Evolutionary conservation across 2,329 filamentous ascomycete species (phyloP), one percentile per base, ranked within the genome.

Genomic region (Orbilia ellipsospora): DNA sequence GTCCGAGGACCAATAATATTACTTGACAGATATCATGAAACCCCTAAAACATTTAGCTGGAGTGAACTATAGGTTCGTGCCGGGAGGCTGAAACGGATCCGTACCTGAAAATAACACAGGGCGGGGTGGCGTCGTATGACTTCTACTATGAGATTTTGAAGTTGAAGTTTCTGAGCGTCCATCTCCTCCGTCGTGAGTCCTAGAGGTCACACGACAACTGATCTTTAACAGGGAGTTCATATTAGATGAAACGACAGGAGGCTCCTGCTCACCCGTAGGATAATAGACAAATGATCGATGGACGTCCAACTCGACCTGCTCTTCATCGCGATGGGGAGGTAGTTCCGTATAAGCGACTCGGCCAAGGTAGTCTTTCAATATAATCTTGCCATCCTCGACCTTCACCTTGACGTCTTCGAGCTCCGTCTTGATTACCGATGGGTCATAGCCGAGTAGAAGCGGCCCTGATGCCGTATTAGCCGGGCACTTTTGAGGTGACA

Each of bases 1-100:
- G 84, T 0, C 90, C 90, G 2, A 99, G 86, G 10, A 97, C 94
- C 13, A 99, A 87, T 48, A 98, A 87, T 73, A 99, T 87, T 23
- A 99, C 95, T 83, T 99, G 96, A 79, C 92, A 95, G 80, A 99
- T 98, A 84, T 99, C 95, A 83, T 99, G 95, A 82, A 96, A 99
- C 81, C 95, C 95, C 78, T 79, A 20, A 26, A 26, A 18, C 20
- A 26, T 40, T 57, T 51, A 74, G 70, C 28, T 15, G n/a, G 0
- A 40, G 36, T 40, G 26, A 18, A 18, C 40, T 8, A 12, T 73
- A 4, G 23, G 23, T 2, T 23, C 4, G 23, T 23, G 10, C 31
- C 10, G 6, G 31, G 31, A 36, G 31, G 31, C 31, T 36, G 23
- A 15, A 54, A 31, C 16, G 26, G 54, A 28, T 55, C 13, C 36